These are phyloP conservation scores for Aspergillus tamarii DNA, from an alignment of 2,329 filamentous ascomycete genomes.

Conservation along the genomic window DNA sequence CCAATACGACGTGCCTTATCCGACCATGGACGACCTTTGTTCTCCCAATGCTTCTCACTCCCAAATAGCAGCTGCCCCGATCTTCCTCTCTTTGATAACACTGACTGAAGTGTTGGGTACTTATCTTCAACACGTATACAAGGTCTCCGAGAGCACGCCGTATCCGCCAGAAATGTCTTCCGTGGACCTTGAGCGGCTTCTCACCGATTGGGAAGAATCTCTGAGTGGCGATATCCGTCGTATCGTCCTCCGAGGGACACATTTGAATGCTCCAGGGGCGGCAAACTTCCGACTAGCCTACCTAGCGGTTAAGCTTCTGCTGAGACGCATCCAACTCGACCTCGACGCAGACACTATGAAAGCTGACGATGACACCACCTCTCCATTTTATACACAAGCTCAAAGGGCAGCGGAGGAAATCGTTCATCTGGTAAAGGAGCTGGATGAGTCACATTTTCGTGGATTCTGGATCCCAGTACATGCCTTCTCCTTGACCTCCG, in stretches of 20 bases:
- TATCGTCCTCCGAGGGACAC: slow-evolving; percentile 48
- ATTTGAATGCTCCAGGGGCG: slow-evolving; percentile 48
- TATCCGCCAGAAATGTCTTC: slow-evolving; percentile 23
- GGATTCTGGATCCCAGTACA: slow-evolving; percentile 57
- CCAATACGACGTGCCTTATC: slow-evolving; percentile 55
- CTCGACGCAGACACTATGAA: slow-evolving; percentile 29
- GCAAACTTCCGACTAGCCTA: slow-evolving; percentile 58
- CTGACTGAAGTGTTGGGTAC: slow-evolving; percentile 49
- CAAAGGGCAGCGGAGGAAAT: slow-evolving; percentile 55
- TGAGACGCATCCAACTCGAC: slow-evolving; percentile 53
- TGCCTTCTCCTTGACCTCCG: slow-evolving; percentile 54
- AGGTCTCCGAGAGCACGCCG: slow-evolving; percentile 31
- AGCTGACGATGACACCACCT: slow-evolving; percentile 21
- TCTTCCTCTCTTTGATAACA: slow-evolving; percentile 52
- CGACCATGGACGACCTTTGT: slow-evolving; percentile 41
- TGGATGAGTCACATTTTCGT: slow-evolving; percentile 47
- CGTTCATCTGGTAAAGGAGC: slow-evolving; percentile 51
- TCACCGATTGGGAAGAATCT: slow-evolving; percentile 52
- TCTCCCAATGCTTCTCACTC: slow-evolving; percentile 14
- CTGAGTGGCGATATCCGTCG: slow-evolving; percentile 43
- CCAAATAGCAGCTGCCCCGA: slow-evolving; percentile 32
- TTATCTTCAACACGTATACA: slow-evolving; percentile 40
- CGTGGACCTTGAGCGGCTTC: slow-evolving; percentile 40
- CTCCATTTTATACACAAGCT: slow-evolving; percentile 44
- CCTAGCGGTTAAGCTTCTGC: slow-evolving; percentile 52